Evolutionary conservation across 495 filamentous ascomycete genomes (phyloP).

Genomic region (Penicillium samsonianum): DNA sequence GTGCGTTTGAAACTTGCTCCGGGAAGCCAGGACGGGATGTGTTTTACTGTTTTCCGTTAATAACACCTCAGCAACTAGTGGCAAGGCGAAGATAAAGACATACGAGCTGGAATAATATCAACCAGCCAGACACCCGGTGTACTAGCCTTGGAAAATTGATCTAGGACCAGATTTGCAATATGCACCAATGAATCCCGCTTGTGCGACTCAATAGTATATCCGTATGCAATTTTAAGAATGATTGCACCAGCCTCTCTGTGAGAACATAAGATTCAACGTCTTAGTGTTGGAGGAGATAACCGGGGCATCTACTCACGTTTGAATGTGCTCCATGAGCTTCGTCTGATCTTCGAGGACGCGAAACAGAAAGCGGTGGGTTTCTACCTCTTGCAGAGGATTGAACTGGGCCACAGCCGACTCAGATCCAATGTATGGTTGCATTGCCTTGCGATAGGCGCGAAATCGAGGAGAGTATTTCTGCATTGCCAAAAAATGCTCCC

Average conservation of each 20-base stretch:
- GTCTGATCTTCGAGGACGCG: constrained; percentile 42
- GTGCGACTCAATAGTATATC: constrained; percentile 47
- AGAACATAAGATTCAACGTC: neutral
- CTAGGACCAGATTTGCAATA: constrained; percentile 38
- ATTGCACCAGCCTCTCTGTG: constrained; percentile 41
- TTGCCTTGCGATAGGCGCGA: constrained; percentile 44
- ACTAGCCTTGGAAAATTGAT: constrained; percentile 38
- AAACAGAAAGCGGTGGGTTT: constrained; percentile 44
- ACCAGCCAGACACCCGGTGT: constrained; percentile 46
- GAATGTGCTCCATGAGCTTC: constrained; percentile 40
- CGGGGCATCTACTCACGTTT: constrained; percentile 32
- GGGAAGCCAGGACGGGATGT: constrained; percentile 50
- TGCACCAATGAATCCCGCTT: constrained; percentile 46
- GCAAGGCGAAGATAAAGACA: no score
- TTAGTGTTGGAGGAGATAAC: no score
- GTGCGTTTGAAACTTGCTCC: constrained; percentile 50
- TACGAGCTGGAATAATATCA: constrained; percentile 37
- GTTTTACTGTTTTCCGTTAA: no score
- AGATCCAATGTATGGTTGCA: constrained; percentile 28
- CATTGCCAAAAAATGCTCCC: constrained; percentile 38
- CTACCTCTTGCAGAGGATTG: constrained; percentile 39
- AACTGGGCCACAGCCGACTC: constrained; percentile 37
- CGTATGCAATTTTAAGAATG: constrained; percentile 52
- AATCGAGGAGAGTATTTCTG: constrained; percentile 40
- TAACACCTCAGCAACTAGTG: no score